Conservation (phyloP, 2,329 filamentous ascomycete species). For the Teratosphaeria destructans region DNA sequence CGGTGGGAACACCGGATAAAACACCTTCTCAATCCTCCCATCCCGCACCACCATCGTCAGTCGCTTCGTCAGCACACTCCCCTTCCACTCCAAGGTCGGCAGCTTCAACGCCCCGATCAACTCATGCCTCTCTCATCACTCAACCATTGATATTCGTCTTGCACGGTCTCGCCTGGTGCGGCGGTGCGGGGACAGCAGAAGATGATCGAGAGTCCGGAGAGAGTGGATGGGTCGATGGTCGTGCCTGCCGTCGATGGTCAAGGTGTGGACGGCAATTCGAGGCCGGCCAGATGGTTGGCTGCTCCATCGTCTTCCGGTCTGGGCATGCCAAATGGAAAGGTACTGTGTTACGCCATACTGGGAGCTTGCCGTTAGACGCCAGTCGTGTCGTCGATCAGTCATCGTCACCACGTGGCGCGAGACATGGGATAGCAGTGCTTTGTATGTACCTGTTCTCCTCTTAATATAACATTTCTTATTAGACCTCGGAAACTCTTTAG, state of each 20-base stretch:
- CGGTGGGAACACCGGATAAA: conserved; percentile 36
- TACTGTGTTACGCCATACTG: background rate
- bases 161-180: conserved; percentile 30
- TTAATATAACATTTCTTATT: background rate
- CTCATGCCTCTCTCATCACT: conserved; percentile 30
- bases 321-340: conserved; percentile 25
- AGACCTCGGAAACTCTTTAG: background rate
- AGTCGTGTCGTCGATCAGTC: background rate
- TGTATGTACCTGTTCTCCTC: too few relatives aligned
- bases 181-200: conserved; percentile 35
- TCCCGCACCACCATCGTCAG: conserved; percentile 30
- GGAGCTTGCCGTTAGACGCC: background rate
- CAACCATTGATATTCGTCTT: conserved; percentile 31
- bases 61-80: conserved; percentile 27
- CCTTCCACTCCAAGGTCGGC: conserved; percentile 32
- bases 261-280: conserved; percentile 22
- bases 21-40: conserved; percentile 31
- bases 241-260: conserved; percentile 26
- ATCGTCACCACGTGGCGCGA: too few relatives aligned
- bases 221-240: conserved; percentile 23
- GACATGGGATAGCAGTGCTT: background rate
- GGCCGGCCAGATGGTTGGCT: conserved; percentile 27
- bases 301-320: conserved; percentile 32
- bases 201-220: conserved; percentile 29
- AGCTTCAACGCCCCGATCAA: conserved; percentile 27